A percentile compares a stretch with the other conserved stretches of the same genome.
phyloP scores from a whole-genome alignment of 1,284 basidiomycete species.

The Anthracocystis walkeri region DNA sequence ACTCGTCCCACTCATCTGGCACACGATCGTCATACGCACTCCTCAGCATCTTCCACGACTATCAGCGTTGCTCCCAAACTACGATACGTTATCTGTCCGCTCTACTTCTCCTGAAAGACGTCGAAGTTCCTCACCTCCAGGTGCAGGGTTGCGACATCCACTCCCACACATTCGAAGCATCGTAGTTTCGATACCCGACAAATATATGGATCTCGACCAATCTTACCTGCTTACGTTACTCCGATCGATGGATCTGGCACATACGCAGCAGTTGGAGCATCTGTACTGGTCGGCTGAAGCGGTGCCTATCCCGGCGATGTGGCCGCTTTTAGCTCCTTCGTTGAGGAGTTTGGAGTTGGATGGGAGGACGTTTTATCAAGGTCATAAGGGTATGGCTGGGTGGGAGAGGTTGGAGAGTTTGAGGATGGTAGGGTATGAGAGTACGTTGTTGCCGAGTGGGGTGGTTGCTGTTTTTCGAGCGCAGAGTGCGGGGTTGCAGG shows the following conservation, averaged over 20 bases:
- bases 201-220: constrained; percentile 36
- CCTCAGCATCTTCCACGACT: constrained; percentile 32
- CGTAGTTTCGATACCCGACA: constrained; percentile 23
- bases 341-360: constrained; percentile 29
- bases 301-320: constrained; percentile 16
- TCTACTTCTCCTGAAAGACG: constrained; percentile 8
- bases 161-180: constrained; percentile 21
- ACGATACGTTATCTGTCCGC: constrained; percentile 25
- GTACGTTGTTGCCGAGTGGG: constrained; percentile 31
- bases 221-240: constrained; percentile 24
- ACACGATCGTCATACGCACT: constrained; percentile 29
- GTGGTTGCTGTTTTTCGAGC: constrained; percentile 18
- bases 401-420: constrained; percentile 30
- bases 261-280: constrained; percentile 23
- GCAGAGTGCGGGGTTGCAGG: constrained; percentile 1
- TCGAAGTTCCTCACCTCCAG: background rate
- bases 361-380: constrained; percentile 34
- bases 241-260: constrained; percentile 19
- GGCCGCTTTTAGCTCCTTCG: constrained; percentile 14
- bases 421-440: constrained; percentile 38
- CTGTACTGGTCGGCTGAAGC: constrained; percentile 31
- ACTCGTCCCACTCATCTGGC: constrained; percentile 23
- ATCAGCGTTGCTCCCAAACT: constrained; percentile 13
- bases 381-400: constrained; percentile 17
- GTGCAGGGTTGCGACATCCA: constrained; percentile 14